Evolutionary conservation across 495 filamentous ascomycete species (phyloP), one percentile per base, ranked within the genome.

Genomic region (Pseudevernia furfuracea): DNA sequence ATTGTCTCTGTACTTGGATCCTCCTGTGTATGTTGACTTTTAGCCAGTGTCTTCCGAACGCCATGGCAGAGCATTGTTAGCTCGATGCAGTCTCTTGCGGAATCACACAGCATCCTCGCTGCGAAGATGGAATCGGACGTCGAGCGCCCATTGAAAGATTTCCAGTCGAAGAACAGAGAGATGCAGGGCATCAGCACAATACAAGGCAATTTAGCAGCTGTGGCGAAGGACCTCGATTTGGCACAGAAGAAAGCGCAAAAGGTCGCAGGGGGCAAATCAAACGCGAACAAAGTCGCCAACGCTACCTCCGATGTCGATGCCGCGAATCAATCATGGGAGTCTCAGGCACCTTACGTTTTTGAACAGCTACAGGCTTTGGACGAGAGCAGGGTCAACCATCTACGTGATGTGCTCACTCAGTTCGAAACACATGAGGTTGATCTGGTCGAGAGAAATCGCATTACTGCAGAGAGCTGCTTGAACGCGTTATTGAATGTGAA

Each of bases 341-440:
- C 94, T 12, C 90, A 96, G 72, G 90, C 95, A 41, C 95, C 95
- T 10, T 97, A 89, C 75, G 87, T 97, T 62, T 97, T 95, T 72
- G 95, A 97, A 74, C 90, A 88, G 64, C 84, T 99, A 23, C 95
- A 99, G 74, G 86, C 91, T 10, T 78, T 92, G 23, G 95, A 99
- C 65, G 95, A 99, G 76, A 85, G 81, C 63, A 82, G 95, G 62
- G 80, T 95, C 66, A 96, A 97, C 73, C 89, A 96, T 74, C 80
- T 99, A 59, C 89, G 94, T 53, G 93, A 97, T 75, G 87, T 89
- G 60, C 81, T 99, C 48, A 97, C 94, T 3, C 94, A 96, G 69
- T 86, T 90, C 65, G 85, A 94, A 74, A 99, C 95, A 15, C 89
- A 96, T 72, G 93, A 97, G 72, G 82, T 90, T 17, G 95, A 99